Base-by-base conservation (phyloP, 2,329 filamentous ascomycete species). In the Apiospora phragmitis region DNA sequence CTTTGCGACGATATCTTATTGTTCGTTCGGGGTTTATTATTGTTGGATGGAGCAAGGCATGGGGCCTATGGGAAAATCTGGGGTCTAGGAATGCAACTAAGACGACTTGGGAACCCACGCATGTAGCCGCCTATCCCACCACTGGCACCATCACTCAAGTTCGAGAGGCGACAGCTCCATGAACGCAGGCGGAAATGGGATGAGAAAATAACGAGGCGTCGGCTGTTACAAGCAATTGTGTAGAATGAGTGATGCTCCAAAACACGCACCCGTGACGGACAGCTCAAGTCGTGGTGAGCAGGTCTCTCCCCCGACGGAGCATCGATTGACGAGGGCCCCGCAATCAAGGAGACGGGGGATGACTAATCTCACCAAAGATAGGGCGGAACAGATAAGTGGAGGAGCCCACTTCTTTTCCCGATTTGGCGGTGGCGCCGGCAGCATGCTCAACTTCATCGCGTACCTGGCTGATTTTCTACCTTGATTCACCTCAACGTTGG, bases 381-480 rank as follows among this genome's bases (percentile, higher is more conserved):
- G 55, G 32, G 55, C 55, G 32, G 55, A n/a, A 62, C 32, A 38
- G 55, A 62, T 38, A 62, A 62, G 55, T 62, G 55, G 32, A 38
- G 32, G 4, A 11, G 5, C 32, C 55, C 55, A 62, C 55, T 62
- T 62, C 18, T 62, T 62, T 62, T 62, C 55, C 55, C 55, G 55
- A 62, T 62, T 62, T 38, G 55, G 55, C 32, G n/a, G 55, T 62
- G 55, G 55, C 55, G 55, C 55, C 55, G 55, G 38, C 55, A 3
- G 55, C 55, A 62, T 62, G 55, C 55, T 62, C 55, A 62, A 62
- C 55, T 62, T 62, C 55, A 62, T 62, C 55, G 55, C 55, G 55
- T 62, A 62, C 55, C 55, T 38, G 55, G 55, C 55, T n/a, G 29
- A 38, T 62, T 62, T 62, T 62, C 55, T 38, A 38, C 55, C 32